Evolutionary conservation across 768 basidiomycete genomes (phyloP).

Genomic region (Cyathus striatus): DNA sequence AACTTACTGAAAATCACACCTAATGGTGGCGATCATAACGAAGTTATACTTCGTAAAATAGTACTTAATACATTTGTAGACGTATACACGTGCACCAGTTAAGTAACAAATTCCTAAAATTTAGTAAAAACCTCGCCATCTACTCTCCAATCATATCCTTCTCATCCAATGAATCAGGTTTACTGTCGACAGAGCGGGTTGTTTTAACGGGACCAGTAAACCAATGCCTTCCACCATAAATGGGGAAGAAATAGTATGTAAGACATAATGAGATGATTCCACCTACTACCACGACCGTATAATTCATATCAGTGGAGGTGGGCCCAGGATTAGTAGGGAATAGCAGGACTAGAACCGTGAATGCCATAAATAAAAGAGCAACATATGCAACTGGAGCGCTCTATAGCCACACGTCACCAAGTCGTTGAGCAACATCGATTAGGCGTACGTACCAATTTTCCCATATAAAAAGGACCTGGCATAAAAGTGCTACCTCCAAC

Average conservation of each 20-base stretch:
- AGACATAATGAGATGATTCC: background rate
- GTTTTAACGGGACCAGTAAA: background rate
- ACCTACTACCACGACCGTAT: background rate
- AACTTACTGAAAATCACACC: no score
- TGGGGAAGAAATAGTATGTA: background rate
- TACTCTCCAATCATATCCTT: background rate
- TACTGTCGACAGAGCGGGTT: background rate
- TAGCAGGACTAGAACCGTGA: background rate
- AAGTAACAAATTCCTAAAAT: no score
- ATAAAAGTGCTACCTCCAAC: background rate
- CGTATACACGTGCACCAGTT: no score
- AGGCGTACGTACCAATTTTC: background rate
- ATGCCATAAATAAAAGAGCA: background rate
- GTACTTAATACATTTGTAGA: no score
- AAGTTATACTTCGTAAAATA: no score
- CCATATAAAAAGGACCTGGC: background rate
- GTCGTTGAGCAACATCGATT: no score
- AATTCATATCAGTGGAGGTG: background rate
- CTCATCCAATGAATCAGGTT: background rate
- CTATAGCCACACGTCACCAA: background rate
- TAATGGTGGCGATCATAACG: no score
- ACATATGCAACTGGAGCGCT: background rate
- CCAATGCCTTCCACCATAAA: background rate
- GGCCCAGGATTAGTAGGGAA: background rate
- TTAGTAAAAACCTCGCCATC: background rate